A percentile compares a stretch with the other conserved stretches of the same genome.
These are phyloP conservation scores for Rubroboletus pulcherrimus DNA, from an alignment of 768 basidiomycete species.

Conservation along the genomic window DNA sequence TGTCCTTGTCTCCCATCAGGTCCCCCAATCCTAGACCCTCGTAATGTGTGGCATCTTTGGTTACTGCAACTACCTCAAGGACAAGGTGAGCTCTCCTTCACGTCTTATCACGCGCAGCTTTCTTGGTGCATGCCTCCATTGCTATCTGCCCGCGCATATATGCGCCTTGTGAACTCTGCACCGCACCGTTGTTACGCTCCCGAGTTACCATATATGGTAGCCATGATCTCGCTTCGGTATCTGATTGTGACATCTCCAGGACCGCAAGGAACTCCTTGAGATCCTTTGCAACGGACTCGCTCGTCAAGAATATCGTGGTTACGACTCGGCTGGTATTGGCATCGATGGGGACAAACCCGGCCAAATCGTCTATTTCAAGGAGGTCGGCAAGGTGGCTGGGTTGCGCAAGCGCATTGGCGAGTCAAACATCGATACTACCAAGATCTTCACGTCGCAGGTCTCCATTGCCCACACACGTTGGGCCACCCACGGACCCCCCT, in stretches of 20 bases:
- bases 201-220: constrained; percentile 22
- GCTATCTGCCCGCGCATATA: constrained; percentile 7
- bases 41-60: constrained; percentile 94
- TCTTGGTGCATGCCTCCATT: not conserved
- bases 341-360: constrained; percentile 88
- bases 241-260: constrained; percentile 40
- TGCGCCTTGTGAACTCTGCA: not conserved
- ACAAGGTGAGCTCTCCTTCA: constrained; percentile 63
- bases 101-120: not conserved
- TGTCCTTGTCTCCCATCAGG: not conserved
- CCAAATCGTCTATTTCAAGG: constrained; percentile 84
- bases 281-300: constrained; percentile 87
- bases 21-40: constrained; percentile 2
- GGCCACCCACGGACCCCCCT: constrained; percentile 96
- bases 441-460: constrained; percentile 80
- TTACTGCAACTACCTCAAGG: constrained; percentile 92
- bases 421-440: constrained; percentile 67
- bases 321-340: constrained; percentile 89
- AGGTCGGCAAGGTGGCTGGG: constrained; percentile 95
- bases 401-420: constrained; percentile 85
- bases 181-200: not conserved
- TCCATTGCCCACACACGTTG: constrained; percentile 99
- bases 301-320: constrained; percentile 96
- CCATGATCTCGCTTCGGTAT: constrained; percentile 1
- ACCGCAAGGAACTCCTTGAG: constrained; percentile 88